Evolutionary conservation across 257 asterid species (phyloP).

Genomic region (Phtheirospermum japonicum): DNA sequence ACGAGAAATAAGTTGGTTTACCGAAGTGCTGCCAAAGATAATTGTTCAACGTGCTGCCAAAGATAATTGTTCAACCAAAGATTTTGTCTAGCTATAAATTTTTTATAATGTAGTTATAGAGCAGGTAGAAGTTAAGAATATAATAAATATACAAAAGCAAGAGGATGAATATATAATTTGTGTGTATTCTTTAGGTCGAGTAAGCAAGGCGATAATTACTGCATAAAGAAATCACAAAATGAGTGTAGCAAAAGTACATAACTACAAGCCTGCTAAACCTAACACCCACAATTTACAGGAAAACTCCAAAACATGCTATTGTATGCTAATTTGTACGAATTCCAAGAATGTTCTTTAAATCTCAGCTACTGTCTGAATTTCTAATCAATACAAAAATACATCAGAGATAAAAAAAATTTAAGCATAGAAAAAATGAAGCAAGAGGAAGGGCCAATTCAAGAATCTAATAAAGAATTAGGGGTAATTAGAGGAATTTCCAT

Average conservation of each 20-base stretch:
- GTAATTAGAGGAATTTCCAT: slow-evolving; percentile 49
- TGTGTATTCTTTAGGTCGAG: not conserved
- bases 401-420: not conserved
- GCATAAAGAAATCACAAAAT: slow-evolving; percentile 27
- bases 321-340: slow-evolving; percentile 32
- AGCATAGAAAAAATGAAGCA: slow-evolving; percentile 38
- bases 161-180: not conserved
- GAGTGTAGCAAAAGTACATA: slow-evolving; percentile 36
- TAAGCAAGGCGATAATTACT: slow-evolving; percentile 9
- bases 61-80: no score
- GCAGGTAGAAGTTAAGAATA: slow-evolving; percentile 1
- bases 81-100: no score
- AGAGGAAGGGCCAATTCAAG: slow-evolving; percentile 33
- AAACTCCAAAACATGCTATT: slow-evolving; percentile 36
- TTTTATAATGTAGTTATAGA: not conserved
- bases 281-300: slow-evolving; percentile 12
- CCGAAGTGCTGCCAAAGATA: no score
- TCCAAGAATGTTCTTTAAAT: slow-evolving; percentile 12
- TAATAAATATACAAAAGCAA: no score
- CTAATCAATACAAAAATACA: not conserved
- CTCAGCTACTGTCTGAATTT: slow-evolving; percentile 6
- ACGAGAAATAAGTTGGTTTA: no score
- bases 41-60: no score
- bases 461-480: slow-evolving; percentile 14
- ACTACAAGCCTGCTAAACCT: no score